Evolutionary conservation across 495 filamentous ascomycete species (phyloP), one percentile per base, ranked within the genome.

Genomic region (Pyrenopolyporus hunteri): DNA sequence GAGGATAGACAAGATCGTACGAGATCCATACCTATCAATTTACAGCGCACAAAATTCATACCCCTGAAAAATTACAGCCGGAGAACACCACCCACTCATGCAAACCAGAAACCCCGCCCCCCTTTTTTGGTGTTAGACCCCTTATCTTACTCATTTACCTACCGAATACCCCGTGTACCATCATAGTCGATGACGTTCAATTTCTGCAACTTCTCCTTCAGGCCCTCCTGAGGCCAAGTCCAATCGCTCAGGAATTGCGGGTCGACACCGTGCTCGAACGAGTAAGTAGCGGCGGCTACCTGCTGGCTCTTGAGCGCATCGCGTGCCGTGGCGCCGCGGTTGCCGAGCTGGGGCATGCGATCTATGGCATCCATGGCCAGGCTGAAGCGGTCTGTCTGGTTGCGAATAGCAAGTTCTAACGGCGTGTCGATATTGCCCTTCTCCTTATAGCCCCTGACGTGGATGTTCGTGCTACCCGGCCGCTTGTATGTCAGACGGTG

Each of bases 371-470:
- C 84, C 61, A 91, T 88, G 4, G 88, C 87, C 16, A 91, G 71
- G 64, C 83, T 86, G 68, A 84, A 91, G 23, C 87, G 77, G 70
- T 90, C 87, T 2, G 87, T 87, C 46, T 83, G 76, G 70, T 91
- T 91, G 44, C 87, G 78, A 67, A 89, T 83, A 7, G 87, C 87
- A 32, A 91, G 72, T 69, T 90, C 86, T 26, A 90, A 83, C 3
- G 87, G 87, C 0, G 87, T 90, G 68, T 91, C 86, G 66, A 90
- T 91, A 62, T 90, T 90, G 33, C 87, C 87, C 80, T 90, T 90
- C 79, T 90, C 87, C 64, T 79, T 83, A 75, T 90, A 90, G 19
- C 66, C 88, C 19, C 85, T 76, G n/a, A 90, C 87, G 63, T 88
- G 86, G 46, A 89, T 67, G 70, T 87, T 85, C 28, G 35, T n/a